Base-by-base conservation (phyloP, 2,329 filamentous ascomycete species). In the Thelonectria blattea region DNA sequence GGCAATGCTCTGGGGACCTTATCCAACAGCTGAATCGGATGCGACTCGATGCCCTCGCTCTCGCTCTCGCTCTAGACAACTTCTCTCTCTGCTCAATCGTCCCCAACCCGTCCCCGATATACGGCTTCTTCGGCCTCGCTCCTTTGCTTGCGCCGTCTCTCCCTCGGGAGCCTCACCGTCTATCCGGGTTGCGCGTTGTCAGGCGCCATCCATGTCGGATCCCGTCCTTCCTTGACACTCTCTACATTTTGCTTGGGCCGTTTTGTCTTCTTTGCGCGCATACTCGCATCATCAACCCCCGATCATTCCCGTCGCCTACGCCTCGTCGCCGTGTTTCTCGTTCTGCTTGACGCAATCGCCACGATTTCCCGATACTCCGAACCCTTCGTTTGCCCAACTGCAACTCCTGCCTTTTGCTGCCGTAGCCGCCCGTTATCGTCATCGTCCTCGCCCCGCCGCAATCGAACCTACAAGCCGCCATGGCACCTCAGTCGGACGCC, bases 401-500 rank as follows among this genome's bases (percentile, higher is more conserved):
- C 51, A 49, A 42, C 47, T 27, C 47, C 42, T 32, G 20, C 52
- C n/a, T n/a, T 47, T 6, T 22, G 20, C 22, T 8, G 22, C 14
- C 45, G 20, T 15, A 34, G 42, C 34, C 52, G 41, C 47, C 54
- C 47, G 32, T 50, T 48, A 12, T 63, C 51, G 37, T 32, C 48
- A 45, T 32, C 32, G 15, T 54, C 32, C 10, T 56, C 62, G 47
- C 65, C 58, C 61, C 51, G 51, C 64, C 56, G 49, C 14, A 62
- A 34, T 55, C 55, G 39, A 50, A 37, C 34, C 47, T 45, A 12
- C 58, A 47, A 53, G 52, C 58, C 49, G 60, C 58, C 62, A 70
- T 70, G 66, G 59, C 64, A 47, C 47, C 68, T 32, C 61, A 61
- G 34, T 59, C 64, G 42, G 61, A 68, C n/a, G 58, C 65, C 30